Evolutionary conservation across 306 rosid species (phyloP), one percentile per base, ranked within the genome.

Genomic region (Medicago lupulina): DNA sequence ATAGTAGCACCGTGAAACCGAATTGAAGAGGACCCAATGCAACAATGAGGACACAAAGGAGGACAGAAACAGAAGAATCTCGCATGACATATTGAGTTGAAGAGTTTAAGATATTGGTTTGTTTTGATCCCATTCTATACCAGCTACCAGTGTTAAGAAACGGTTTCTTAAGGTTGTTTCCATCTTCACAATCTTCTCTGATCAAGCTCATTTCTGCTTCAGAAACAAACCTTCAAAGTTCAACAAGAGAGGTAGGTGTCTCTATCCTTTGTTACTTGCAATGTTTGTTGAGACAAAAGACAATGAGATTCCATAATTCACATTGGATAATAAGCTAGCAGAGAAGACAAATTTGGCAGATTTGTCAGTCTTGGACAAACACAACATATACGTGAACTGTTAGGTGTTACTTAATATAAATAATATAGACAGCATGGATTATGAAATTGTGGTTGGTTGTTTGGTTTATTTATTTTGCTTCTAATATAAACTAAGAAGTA

Each of bases 11-110:
- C 74, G 97, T 92, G 88, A 88, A 90, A 40, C 97, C 97, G 82
- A 92, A 92, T 79, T 92, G 97, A 80, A 92, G 84, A 11, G 97
- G 96, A 11, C 96, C 97, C 67, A 92, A 79, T 3, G 97, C 96
- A 44, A 84, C 97, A 82, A 92, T 78, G 79, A 92, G 91, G 12
- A 92, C 97, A 70, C 97, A 92, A 70, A 89, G 79, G 60, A 92
- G 78, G 14, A 92, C 93, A 18, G 96, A 92, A 46, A 92, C 55
- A 7, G 93, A 83, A 40, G 87, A 88, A 13, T 92, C 96, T 3
- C 97, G 93, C 17, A 90, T 72, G 21, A 74, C 80, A 66, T 87
- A 90, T 34, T 34, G 38, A 31, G 89, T 38, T 3, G 96, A 71
- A 16, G 97, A 92, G 9, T 83, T 64, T 74, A 86, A 49, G 59